Evolutionary conservation across 805 yeast genomes (phyloP), one percentile per base, ranked within the genome.

Genomic region (Candida orba): DNA sequence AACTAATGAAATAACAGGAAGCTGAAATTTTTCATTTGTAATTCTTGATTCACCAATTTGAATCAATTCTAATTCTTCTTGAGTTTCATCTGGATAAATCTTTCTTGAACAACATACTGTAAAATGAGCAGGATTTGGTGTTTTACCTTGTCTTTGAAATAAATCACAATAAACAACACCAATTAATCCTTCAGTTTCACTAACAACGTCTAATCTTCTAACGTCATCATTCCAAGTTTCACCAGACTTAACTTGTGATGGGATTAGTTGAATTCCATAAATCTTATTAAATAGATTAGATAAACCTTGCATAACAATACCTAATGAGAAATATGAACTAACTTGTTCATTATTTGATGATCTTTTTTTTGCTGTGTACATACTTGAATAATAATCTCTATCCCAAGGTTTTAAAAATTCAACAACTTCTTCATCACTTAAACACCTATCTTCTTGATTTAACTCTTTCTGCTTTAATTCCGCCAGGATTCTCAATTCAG

Each of bases 51-150:
- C 53, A 5, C 67, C 67, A 7, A 57, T 48, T 39, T 67, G 70
- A 34, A 67, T 58, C 7, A 64, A 49, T 18, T 61, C 57, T 36
- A 54, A 54, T 18, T 71, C 70, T 8, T 62, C 65, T 36, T 59
- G 62, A 42, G 65, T 59, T 53, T 79, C 84, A 42, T 72, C 73
- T 1, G 73, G 71, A 53, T 80, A 79, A 14, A 88, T 75, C 55
- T 79, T 77, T 52, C 98, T 74, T n/a, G 96, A 86, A 56, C 98
- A 93, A 49, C 93, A 88, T 8, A 93, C 86, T 0, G 98, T 93
- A 65, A 87, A 93, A 64, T 93, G 99, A 0, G 98, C 95, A 1
- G 99, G 97, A 46, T 83, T 79, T 1, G 87, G 80, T 1, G 84
- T 77, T 61, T 85, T 85, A 13, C 83, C 82, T 8, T 70, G 72